Conservation (phyloP, 1,139 yeast species). For the Yamadazyma trypodendri region DNA sequence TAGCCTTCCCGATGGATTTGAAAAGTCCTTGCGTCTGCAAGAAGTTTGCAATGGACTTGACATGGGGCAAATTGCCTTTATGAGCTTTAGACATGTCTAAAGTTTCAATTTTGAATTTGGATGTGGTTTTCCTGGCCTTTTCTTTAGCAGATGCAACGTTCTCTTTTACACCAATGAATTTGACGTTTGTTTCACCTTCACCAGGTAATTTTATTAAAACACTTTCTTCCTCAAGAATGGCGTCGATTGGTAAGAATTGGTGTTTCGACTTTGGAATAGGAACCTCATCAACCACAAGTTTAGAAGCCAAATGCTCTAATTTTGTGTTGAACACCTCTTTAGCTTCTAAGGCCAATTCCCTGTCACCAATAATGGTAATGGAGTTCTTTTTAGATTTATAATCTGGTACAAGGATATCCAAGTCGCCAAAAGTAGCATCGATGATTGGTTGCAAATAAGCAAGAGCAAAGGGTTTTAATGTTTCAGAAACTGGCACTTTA, state of each 20-base stretch:
- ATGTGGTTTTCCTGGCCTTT: conserved; percentile 52
- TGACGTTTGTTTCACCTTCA: conserved; percentile 45
- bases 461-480: conserved; percentile 53
- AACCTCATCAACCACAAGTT: conserved; percentile 35
- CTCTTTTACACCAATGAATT: conserved; percentile 62
- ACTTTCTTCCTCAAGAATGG: conserved; percentile 48
- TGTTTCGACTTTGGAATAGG: conserved; percentile 45
- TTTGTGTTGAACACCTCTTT: conserved; percentile 46
- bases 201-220: conserved; percentile 66
- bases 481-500: conserved; percentile 46
- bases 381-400: conserved; percentile 24
- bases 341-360: conserved; percentile 54
- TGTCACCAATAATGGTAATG: conserved; percentile 58
- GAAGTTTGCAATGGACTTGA: conserved; percentile 67
- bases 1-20: conserved; percentile 43
- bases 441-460: conserved; percentile 22
- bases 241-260: conserved; percentile 46
- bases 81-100: conserved; percentile 87
- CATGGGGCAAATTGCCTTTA: conserved; percentile 74
- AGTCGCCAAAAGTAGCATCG: conserved; percentile 21
- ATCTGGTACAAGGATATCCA: conserved; percentile 37
- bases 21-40: conserved; percentile 53
- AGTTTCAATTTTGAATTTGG: conserved; percentile 55
- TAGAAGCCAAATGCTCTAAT: conserved; percentile 46
- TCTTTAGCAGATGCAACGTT: conserved; percentile 62